Percentiles rank a stretch among this genome's conserved stretches.
phyloP scores from a whole-genome alignment of 2,329 filamentous ascomycete species.

The Aspergillus melleus region DNA sequence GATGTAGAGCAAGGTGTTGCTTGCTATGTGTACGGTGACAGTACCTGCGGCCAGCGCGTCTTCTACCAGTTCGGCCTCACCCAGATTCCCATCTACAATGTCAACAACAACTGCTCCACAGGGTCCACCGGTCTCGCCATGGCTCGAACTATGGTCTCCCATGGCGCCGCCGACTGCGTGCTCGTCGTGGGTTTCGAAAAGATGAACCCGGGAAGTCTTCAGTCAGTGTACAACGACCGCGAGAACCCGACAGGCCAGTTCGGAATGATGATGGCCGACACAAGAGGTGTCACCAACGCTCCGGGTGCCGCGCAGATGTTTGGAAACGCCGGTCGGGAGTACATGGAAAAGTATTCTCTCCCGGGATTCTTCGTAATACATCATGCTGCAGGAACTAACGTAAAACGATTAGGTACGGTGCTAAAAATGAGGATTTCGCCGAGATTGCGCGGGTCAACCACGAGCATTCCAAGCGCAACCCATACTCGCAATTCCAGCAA shows the following conservation, averaged over 20 bases:
- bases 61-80: slow-evolving; percentile 99
- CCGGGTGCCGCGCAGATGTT: slow-evolving; percentile 91
- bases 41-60: slow-evolving; percentile 89
- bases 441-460: slow-evolving; percentile 95
- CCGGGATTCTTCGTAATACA: background rate
- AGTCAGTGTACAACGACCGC: slow-evolving; percentile 81
- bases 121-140: slow-evolving; percentile 89
- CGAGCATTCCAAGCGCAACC: slow-evolving; percentile 85
- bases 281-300: slow-evolving; percentile 75
- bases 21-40: slow-evolving; percentile 98
- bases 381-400: background rate
- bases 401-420: slow-evolving; percentile 65
- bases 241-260: slow-evolving; percentile 75
- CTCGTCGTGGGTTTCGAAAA: slow-evolving; percentile 96
- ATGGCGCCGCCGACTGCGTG: slow-evolving; percentile 82
- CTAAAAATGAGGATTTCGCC: slow-evolving; percentile 80
- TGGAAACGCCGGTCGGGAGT: slow-evolving; percentile 88
- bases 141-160: slow-evolving; percentile 74
- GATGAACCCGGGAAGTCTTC: slow-evolving; percentile 90
- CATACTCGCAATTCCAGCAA: slow-evolving; percentile 96
- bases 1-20: slow-evolving; percentile 92
- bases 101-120: slow-evolving; percentile 98
- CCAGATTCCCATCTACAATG: slow-evolving; percentile 92
- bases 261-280: slow-evolving; percentile 76
- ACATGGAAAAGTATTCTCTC: slow-evolving; percentile 77